Conservation (phyloP, 345 rosid genomes). For the Theobroma cacao region DNA sequence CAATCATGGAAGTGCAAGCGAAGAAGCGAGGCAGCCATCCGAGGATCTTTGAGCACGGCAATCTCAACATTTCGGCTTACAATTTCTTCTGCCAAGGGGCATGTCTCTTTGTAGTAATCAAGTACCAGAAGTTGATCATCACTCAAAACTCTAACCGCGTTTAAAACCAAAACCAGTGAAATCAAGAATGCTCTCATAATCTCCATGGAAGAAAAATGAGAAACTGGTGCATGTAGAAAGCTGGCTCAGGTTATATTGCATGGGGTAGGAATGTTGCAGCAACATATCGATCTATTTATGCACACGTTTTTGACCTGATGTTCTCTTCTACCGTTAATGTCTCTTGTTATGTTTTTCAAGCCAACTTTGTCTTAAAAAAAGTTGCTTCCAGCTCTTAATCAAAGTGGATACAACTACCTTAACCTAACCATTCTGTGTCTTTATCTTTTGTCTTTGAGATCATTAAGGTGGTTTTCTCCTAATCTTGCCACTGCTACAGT, state of each 20-base stretch:
- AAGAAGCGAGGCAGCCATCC: conserved; percentile 80
- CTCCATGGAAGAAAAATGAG: conserved; percentile 26
- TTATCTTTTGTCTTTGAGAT: neutral
- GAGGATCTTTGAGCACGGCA: conserved; percentile 65
- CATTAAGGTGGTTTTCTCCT: neutral
- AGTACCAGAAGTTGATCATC: conserved; percentile 35
- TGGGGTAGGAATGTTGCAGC: neutral
- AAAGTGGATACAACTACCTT: conserved; percentile 46
- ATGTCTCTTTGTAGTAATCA: conserved; percentile 72
- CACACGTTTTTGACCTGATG: neutral
- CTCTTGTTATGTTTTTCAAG: conserved; percentile 22
- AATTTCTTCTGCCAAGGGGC: conserved; percentile 68
- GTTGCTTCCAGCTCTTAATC: conserved; percentile 20
- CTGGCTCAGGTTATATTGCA: neutral
- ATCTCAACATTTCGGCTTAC: conserved; percentile 50
- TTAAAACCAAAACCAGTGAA: conserved; percentile 23
- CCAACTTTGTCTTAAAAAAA: conserved; percentile 30
- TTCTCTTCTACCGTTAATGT: conserved; percentile 7
- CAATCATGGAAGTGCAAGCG: conserved; percentile 89
- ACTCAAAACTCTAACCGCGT: conserved; percentile 9
- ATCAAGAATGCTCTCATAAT: conserved; percentile 17
- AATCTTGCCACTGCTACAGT: neutral
- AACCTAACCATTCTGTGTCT: conserved; percentile 11
- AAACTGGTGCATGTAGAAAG: neutral
- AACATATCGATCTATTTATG: neutral